Evolutionary conservation across 148 eudicot genomes (phyloP).

Genomic region (Polygonum aviculare): DNA sequence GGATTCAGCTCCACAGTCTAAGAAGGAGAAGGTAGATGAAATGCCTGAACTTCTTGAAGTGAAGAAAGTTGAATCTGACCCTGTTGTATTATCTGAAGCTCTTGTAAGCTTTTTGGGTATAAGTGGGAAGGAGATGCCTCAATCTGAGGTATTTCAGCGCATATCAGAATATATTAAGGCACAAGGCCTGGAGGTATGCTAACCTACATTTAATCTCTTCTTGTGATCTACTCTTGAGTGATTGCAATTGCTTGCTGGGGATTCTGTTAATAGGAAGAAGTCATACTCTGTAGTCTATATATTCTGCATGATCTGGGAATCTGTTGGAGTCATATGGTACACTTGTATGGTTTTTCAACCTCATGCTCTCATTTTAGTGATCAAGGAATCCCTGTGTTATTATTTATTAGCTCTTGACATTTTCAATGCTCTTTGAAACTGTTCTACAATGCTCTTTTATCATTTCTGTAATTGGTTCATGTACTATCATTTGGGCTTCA

Average conservation of each 20-base stretch:
- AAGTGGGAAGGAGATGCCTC: slow-evolving; percentile 33
- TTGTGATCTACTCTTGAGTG: not conserved
- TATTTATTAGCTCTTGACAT: no score
- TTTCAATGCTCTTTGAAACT: no score
- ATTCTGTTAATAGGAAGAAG: not conserved
- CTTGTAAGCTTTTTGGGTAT: slow-evolving; percentile 36
- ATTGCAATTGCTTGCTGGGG: not conserved
- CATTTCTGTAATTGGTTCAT: no score
- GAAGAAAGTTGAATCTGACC: slow-evolving; percentile 20
- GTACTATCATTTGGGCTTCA: no score
- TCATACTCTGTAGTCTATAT: not conserved
- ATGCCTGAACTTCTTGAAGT: slow-evolving; percentile 22
- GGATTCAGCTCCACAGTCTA: slow-evolving; percentile 25
- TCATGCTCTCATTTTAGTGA: no score
- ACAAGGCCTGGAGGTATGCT: slow-evolving; percentile 32
- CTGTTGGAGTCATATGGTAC: no score
- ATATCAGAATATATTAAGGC: slow-evolving; percentile 34
- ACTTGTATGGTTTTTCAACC: no score
- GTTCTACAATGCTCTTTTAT: no score
- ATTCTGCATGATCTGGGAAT: no score
- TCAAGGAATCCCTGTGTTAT: no score
- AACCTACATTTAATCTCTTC: no score
- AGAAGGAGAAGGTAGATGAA: slow-evolving; percentile 31
- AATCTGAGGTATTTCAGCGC: slow-evolving; percentile 28
- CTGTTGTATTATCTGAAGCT: slow-evolving; percentile 32